Base-by-base conservation (phyloP, 23 red algal genomes). In the Gracilaria vermiculophylla region DNA sequence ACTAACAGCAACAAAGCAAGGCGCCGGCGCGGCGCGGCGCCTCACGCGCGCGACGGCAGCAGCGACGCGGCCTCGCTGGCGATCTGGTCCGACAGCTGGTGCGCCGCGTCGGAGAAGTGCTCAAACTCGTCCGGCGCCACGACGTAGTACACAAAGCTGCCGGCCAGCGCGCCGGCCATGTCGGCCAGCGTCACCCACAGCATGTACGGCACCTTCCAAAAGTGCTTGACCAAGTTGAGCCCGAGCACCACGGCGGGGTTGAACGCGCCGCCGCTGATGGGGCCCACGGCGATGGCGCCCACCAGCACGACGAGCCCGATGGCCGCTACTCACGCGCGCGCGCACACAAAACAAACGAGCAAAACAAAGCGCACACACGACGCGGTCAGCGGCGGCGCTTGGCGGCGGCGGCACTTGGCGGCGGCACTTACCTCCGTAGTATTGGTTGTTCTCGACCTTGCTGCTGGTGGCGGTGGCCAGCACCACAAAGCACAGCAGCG, bases 91-190 rank as follows among this genome's bases (percentile, higher is more conserved):
- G 41, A 28, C 60, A 92, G 21, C 16, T 37, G 29, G 76, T 72
- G 65, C 40, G 79, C 78, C 5, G 61, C 79, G 3, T 86, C 90
- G 5, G 47, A 45, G 40, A 94, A 77, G 21, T 94, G 80, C n/a
- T 62, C 71, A 74, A 94, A 94, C 42, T 94, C 92, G 19, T 85
- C 83, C 33, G 92, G 92, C 16, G 82, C 92, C 31, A 80, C 71
- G 27, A 94, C 32, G 41, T 86, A 94, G 65, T 73, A 94, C 55
- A 86, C 49, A 40, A 36, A 34, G 12, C 73, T 50, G 12, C 92
- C 92, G 21, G 53, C 73, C 8, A 86, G 21, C 5, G 55, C 92
- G 24, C 92, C 92, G 16, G 67, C 21, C 41, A 82, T 19, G 34
- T 94, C n/a, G 9, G 92, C 92, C 6, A 86, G 81, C n/a, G 85